These are phyloP conservation scores for Eragrostis nindensis DNA, from an alignment of 176 grass and related monocot species.

Conservation along the genomic window DNA sequence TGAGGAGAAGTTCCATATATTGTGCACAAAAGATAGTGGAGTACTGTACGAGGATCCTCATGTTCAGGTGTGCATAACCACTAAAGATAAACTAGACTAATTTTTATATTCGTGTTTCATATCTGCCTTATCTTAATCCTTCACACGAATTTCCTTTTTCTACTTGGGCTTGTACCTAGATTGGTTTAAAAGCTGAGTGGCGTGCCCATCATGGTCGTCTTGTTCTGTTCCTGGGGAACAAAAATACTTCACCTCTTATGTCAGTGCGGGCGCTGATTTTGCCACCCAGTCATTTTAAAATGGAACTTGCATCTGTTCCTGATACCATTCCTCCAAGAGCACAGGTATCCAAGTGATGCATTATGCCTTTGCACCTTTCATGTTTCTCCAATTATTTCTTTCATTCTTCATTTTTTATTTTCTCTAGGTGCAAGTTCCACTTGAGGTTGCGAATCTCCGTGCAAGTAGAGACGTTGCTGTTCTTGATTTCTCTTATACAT, in stretches of 20 bases:
- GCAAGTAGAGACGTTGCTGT: slow-evolving; percentile 97
- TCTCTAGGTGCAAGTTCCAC: slow-evolving; percentile 91
- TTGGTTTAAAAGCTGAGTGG: slow-evolving; percentile 99
- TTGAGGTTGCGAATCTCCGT: slow-evolving; percentile 85
- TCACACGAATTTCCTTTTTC: background rate
- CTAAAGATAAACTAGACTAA: background rate
- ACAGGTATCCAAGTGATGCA: slow-evolving; percentile 60
- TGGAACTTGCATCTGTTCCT: slow-evolving; percentile 81
- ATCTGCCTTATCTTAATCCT: slow-evolving; percentile 18
- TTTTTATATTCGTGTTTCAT: slow-evolving; percentile 15
- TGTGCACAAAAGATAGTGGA: slow-evolving; percentile 96
- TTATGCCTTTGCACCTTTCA: slow-evolving; percentile 18
- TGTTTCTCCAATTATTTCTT: background rate
- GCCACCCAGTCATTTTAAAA: slow-evolving; percentile 84
- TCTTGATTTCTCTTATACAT: slow-evolving; percentile 96
- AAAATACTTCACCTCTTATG: slow-evolving; percentile 81
- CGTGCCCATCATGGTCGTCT: slow-evolving; percentile 84
- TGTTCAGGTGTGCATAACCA: slow-evolving; percentile 72
- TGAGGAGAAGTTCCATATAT: slow-evolving; percentile 82
- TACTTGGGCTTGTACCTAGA: slow-evolving; percentile 50
- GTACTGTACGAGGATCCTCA: slow-evolving; percentile 92
- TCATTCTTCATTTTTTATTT: slow-evolving; percentile 27
- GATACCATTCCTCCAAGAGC: slow-evolving; percentile 97
- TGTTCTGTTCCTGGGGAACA: slow-evolving; percentile 97
- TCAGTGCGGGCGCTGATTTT: slow-evolving; percentile 74